Conservation (phyloP, 352 stramenopile genomes). For the Phytophthora colocasiae region DNA sequence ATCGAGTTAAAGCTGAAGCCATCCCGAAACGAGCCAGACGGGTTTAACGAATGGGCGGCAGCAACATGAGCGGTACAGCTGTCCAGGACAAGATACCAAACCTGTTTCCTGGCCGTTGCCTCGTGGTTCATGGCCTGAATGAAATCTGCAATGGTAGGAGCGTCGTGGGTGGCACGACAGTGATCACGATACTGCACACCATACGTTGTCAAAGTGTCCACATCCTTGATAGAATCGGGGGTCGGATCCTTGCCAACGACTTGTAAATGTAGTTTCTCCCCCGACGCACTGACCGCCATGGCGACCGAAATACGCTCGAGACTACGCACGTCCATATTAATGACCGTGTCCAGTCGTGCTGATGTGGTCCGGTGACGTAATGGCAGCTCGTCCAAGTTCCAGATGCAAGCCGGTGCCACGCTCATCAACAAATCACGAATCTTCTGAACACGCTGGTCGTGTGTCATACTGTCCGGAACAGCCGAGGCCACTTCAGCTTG, state of each 20-base stretch:
- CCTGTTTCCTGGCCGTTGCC: slow-evolving; percentile 59
- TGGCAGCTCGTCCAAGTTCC: slow-evolving; percentile 70
- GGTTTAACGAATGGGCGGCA: slow-evolving; percentile 66
- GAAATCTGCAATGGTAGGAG: slow-evolving; percentile 55
- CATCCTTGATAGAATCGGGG: slow-evolving; percentile 43
- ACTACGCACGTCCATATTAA: slow-evolving; percentile 60
- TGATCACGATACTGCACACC: slow-evolving; percentile 58
- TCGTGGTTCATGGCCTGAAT: slow-evolving; percentile 70
- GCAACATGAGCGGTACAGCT: slow-evolving; percentile 70
- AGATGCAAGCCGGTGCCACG: slow-evolving; percentile 66
- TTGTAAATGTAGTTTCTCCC: slow-evolving; percentile 70
- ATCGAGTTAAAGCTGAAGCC: slow-evolving; percentile 74
- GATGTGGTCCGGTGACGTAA: slow-evolving; percentile 61
- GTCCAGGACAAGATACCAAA: slow-evolving; percentile 78
- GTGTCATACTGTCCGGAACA: slow-evolving; percentile 24
- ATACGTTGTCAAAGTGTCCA: slow-evolving; percentile 44
- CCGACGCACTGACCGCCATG: slow-evolving; percentile 63
- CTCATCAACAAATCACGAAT: slow-evolving; percentile 60
- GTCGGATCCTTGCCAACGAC: slow-evolving; percentile 58
- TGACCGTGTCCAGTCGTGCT: slow-evolving; percentile 34
- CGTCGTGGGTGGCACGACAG: slow-evolving; percentile 59
- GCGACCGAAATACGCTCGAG: slow-evolving; percentile 62
- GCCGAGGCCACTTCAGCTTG: slow-evolving; percentile 9
- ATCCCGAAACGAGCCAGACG: slow-evolving; percentile 59
- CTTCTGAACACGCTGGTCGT: slow-evolving; percentile 52